Evolutionary conservation across 2,329 filamentous ascomycete species (phyloP).

Genomic region (Ceratocystis papillata): DNA sequence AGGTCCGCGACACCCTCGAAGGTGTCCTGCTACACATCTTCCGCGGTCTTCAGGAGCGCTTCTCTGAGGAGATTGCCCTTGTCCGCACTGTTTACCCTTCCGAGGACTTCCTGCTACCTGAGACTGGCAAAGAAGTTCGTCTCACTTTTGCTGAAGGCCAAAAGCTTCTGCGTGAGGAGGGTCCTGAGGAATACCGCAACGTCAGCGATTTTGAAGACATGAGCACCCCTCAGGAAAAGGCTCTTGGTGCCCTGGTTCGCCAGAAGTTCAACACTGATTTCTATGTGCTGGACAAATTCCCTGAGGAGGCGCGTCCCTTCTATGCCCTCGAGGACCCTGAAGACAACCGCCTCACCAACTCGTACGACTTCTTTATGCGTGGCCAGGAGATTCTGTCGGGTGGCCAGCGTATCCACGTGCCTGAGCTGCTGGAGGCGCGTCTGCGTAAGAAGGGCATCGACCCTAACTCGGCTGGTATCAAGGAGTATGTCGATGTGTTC

Average conservation of each 20-base stretch:
- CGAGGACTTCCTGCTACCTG: conserved; percentile 64
- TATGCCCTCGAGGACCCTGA: conserved; percentile 74
- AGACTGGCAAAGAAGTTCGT: conserved; percentile 61
- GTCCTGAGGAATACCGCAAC: conserved; percentile 53
- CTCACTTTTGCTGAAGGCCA: conserved; percentile 71
- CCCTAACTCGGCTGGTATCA: conserved; percentile 61
- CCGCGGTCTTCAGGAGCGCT: conserved; percentile 56
- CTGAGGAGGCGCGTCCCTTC: conserved; percentile 75
- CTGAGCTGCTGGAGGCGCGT: conserved; percentile 62
- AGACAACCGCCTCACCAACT: conserved; percentile 54
- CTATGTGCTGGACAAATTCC: conserved; percentile 95
- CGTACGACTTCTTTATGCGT: conserved; percentile 77
- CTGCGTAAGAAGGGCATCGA: conserved; percentile 74
- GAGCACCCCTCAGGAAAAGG: conserved; percentile 72
- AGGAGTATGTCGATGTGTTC: conserved; percentile 82
- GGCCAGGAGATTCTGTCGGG: conserved; percentile 89
- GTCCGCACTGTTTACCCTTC: conserved; percentile 66
- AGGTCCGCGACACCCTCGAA: conserved; percentile 63
- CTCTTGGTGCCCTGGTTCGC: conserved; percentile 74
- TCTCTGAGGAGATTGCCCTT: conserved; percentile 59
- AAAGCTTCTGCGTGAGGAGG: conserved; percentile 63
- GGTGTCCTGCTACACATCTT: conserved; percentile 69
- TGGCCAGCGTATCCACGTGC: conserved; percentile 81
- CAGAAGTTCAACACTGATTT: conserved; percentile 91
- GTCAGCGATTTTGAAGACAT: conserved; percentile 70